Conservation (phyloP, 1,284 basidiomycete species). For the Pseudozyma sp. region DNA sequence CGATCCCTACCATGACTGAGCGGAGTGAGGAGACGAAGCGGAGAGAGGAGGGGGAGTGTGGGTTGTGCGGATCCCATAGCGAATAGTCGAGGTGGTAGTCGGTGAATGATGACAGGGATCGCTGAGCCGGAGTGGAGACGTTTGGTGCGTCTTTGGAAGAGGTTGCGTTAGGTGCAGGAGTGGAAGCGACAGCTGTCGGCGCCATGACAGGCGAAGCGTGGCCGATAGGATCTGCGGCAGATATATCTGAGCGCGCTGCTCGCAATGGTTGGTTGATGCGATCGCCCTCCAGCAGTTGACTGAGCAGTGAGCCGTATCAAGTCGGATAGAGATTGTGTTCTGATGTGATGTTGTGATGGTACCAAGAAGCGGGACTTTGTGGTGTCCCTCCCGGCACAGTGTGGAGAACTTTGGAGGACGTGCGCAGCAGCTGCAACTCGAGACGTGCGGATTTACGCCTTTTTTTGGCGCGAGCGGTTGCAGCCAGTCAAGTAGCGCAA, state of each 20-base stretch:
- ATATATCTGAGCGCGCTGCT: neutral
- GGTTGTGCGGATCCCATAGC: slow-evolving; percentile 24
- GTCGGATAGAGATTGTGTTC: too few species aligned
- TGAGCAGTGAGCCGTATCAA: too few species aligned
- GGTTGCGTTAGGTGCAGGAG: neutral
- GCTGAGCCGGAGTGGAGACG: slow-evolving; percentile 4
- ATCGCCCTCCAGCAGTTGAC: too few species aligned
- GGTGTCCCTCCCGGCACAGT: too few species aligned
- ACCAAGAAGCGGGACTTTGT: too few species aligned
- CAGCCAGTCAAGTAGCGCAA: slow-evolving; percentile 25
- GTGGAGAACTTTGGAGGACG: neutral
- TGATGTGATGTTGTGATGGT: too few species aligned
- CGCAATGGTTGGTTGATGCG: too few species aligned
- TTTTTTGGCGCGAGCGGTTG: neutral
- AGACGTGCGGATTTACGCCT: slow-evolving; percentile 1
- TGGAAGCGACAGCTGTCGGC: slow-evolving; percentile 13
- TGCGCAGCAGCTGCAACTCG: neutral
- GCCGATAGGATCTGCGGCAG: neutral
- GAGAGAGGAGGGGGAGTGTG: slow-evolving; percentile 13
- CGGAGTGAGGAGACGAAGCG: slow-evolving; percentile 46
- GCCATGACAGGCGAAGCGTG: slow-evolving; percentile 11
- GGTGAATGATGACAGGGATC: slow-evolving; percentile 30
- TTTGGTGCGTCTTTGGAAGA: neutral
- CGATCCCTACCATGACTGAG: slow-evolving; percentile 48
- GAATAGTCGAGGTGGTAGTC: slow-evolving; percentile 46